Evolutionary conservation across 768 basidiomycete genomes (phyloP).

Genomic region (Boletus rex-veris): DNA sequence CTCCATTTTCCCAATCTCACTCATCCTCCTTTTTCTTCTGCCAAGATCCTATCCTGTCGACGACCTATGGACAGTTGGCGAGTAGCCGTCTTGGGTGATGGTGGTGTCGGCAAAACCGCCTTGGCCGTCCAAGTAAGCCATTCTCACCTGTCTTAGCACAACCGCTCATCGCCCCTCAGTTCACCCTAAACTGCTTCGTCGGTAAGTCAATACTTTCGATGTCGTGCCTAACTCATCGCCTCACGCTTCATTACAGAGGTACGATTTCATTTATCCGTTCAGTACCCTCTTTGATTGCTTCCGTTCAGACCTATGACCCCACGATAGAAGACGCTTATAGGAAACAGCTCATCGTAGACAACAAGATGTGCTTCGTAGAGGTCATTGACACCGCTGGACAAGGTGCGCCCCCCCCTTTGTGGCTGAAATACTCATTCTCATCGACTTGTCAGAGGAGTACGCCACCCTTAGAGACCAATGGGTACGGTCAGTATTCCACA

Average conservation of each 20-base stretch:
- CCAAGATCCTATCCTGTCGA: constrained; percentile 11
- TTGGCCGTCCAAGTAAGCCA: constrained; percentile 84
- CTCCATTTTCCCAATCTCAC: constrained; percentile 30
- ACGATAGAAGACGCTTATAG: constrained; percentile 98
- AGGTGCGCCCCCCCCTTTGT: constrained; percentile 50
- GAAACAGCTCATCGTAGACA: constrained; percentile 92
- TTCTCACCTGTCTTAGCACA: background rate
- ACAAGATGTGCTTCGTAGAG: constrained; percentile 93
- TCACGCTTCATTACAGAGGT: constrained; percentile 49
- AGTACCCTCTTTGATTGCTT: constrained; percentile 8
- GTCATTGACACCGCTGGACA: constrained; percentile 98
- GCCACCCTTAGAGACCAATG: constrained; percentile 96
- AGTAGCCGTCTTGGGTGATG: constrained; percentile 94
- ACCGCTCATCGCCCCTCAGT: constrained; percentile 48
- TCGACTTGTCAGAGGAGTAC: constrained; percentile 75
- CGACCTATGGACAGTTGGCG: constrained; percentile 88
- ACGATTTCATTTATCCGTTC: constrained; percentile 15
- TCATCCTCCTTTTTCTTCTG: constrained; percentile 19
- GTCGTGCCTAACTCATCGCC: constrained; percentile 9
- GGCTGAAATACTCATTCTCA: constrained; percentile 15
- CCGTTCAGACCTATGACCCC: constrained; percentile 84
- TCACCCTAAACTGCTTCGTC: constrained; percentile 94
- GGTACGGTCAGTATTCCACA: constrained; percentile 71
- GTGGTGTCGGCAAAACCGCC: constrained; percentile 96
- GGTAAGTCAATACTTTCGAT: constrained; percentile 49